A percentile compares a stretch with the other conserved stretches of the same genome.
Evolutionary conservation across 306 rosid genomes (phyloP).

Genomic region (Quercus berberidifolia): DNA sequence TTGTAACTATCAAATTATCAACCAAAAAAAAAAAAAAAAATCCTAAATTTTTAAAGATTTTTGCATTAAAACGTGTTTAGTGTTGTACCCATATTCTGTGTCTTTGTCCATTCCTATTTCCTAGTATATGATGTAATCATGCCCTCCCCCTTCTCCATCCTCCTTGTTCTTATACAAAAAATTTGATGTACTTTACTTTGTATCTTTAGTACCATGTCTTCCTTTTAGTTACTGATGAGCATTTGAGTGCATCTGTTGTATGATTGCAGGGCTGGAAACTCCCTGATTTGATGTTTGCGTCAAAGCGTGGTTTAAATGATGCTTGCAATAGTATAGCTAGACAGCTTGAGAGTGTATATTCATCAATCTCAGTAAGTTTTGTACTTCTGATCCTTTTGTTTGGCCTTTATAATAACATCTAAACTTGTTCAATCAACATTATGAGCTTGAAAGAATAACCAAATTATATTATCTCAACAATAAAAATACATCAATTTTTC

Average conservation of each 20-base stretch:
- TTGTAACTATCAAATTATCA: too few species aligned
- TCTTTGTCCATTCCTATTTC: not conserved
- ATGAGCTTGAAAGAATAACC: not conserved
- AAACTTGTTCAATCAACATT: not conserved
- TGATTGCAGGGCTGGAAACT: constrained; percentile 89
- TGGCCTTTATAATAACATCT: too few species aligned
- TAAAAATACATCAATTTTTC: not conserved
- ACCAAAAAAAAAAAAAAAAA: too few species aligned
- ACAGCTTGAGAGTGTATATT: constrained; percentile 73
- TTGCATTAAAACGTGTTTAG: not conserved
- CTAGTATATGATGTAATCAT: not conserved
- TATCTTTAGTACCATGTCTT: not conserved
- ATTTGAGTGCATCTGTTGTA: constrained; percentile 10
- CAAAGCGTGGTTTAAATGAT: constrained; percentile 80
- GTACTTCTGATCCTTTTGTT: not conserved
- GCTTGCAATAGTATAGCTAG: constrained; percentile 67
- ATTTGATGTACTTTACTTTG: not conserved
- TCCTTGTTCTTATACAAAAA: not conserved
- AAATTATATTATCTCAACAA: not conserved
- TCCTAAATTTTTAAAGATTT: not conserved
- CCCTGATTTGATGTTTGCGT: constrained; percentile 94
- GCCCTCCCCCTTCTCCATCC: not conserved
- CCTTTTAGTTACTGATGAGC: constrained; percentile 9
- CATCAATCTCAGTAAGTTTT: constrained; percentile 57
- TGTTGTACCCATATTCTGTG: not conserved